These are phyloP conservation scores for Berkeleyomyces rouxiae DNA, from an alignment of 2,329 filamentous ascomycete species.

Conservation along the genomic window DNA sequence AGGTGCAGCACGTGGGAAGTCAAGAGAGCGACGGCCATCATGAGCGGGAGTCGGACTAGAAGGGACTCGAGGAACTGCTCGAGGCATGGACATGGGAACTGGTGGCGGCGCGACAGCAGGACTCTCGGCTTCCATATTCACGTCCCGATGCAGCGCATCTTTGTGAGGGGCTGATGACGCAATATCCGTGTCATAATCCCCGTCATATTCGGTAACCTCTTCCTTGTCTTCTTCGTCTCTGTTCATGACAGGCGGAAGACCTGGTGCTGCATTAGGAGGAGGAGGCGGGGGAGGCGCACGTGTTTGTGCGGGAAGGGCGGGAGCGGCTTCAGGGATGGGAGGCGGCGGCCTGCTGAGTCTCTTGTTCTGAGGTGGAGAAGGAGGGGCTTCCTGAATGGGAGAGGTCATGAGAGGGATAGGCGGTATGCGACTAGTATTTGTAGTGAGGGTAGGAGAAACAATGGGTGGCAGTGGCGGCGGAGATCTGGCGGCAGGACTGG, in stretches of 20 bases:
- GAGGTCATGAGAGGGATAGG: slow-evolving; percentile 21
- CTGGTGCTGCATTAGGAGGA: slow-evolving; percentile 28
- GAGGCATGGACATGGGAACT: slow-evolving; percentile 22
- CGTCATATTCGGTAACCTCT: slow-evolving; percentile 86
- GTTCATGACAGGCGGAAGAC: slow-evolving; percentile 24
- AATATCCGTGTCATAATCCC: slow-evolving; percentile 96
- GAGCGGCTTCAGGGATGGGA: slow-evolving; percentile 42
- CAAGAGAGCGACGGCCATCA: slow-evolving; percentile 40
- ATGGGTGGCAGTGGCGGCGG: slow-evolving; percentile 27
- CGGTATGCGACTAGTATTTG: slow-evolving; percentile 18
- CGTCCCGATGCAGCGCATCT: slow-evolving; percentile 58
- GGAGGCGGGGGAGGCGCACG: slow-evolving; percentile 55
- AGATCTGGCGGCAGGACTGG: slow-evolving; percentile 22
- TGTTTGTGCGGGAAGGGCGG: slow-evolving; percentile 30
- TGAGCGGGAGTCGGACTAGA: slow-evolving; percentile 36
- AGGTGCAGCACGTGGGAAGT: slow-evolving; percentile 36
- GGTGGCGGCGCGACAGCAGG: slow-evolving; percentile 35
- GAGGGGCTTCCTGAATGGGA: slow-evolving; percentile 27
- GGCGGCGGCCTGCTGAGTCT: slow-evolving; percentile 40
- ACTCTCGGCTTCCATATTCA: slow-evolving; percentile 39
- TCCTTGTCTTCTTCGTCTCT: slow-evolving; percentile 48
- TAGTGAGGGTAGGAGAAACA: slow-evolving; percentile 12
- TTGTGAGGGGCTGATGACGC: slow-evolving; percentile 87
- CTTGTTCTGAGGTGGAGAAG: slow-evolving; percentile 29
- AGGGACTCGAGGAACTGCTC: slow-evolving; percentile 38